Conservation (phyloP, 371 early-diverging fungal species). For the Parasitella parasitica region DNA sequence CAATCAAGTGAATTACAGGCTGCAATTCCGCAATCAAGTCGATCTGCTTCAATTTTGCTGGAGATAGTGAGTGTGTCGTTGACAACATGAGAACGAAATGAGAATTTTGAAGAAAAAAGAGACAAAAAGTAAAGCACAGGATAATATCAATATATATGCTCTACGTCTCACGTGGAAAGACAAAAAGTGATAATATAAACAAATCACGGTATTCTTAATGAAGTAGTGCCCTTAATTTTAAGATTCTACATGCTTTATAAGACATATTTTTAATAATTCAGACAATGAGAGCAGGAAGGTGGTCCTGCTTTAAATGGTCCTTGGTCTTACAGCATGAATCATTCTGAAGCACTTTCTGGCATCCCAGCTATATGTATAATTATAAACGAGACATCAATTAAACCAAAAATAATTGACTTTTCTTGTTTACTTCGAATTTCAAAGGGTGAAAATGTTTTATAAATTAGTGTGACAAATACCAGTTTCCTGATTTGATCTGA, state of each 20-base stretch:
- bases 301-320: background rate
- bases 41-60: background rate
- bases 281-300: background rate
- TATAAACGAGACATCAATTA: background rate
- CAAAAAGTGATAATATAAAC: background rate
- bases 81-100: background rate
- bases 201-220: background rate
- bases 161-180: background rate
- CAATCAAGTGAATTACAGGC: background rate
- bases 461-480: background rate
- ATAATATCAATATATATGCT: background rate
- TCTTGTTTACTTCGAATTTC: background rate
- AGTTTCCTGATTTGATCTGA: background rate
- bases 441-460: background rate
- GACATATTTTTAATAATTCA: background rate
- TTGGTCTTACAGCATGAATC: background rate
- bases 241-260: background rate
- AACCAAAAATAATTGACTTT: background rate
- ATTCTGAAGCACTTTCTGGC: background rate
- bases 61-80: background rate
- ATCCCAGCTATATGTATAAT: too few species aligned
- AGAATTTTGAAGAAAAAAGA: background rate
- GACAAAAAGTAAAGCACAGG: background rate
- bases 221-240: background rate
- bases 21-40: background rate